Base-by-base conservation (phyloP, 768 basidiomycete genomes). In the Gloeostereum incarnatum region DNA sequence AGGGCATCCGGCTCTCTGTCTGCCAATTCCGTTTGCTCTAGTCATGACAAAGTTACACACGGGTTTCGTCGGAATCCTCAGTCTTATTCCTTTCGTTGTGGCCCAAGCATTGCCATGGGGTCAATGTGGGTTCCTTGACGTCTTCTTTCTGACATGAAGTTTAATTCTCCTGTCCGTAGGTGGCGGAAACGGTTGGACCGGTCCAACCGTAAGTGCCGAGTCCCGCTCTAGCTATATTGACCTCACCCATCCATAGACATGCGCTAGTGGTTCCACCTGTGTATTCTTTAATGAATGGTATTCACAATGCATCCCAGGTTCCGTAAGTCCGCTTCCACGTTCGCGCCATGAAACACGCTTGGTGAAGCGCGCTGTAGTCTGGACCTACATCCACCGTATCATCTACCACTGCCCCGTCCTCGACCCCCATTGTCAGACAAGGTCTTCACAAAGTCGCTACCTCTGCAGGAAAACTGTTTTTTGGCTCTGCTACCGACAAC, bases 401-500 rank as follows among this genome's bases (percentile, higher is more conserved):
- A 19, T 16, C 42, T 16, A 38, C 45, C 3, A 29, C 50, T 19
- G 35, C 42, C 13, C 36, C 49, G 10, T 41, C 50, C n/a, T 36
- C 50, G 2, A 52, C 56, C 16, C 45, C 51, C 4, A 47, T 44
- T 11, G 44, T 46, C 20, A 63, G 60, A 2, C 44, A 45, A 9
- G 21, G 21, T 11, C 53, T 60, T 41, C 44, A 60, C 51, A 39
- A 44, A 27, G 49, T 58, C 5, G 68, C 68, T 5, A 58, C 57
- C 40, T 56, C 62, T n/a, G 61, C 63, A 6, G 66, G 67, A 21
- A 69, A 69, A 51, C 52, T 56, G 22, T 71, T 71, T 57, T 71
- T 71, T 42, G 69, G 71, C 11, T 59, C 64, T 22, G 71, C 71
- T 18, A 71, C 69, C 1, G 68, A 71, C 53, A 68, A 68, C 46